phyloP scores from a whole-genome alignment of 805 yeast species.

The Hanseniaspora meyeri region DNA sequence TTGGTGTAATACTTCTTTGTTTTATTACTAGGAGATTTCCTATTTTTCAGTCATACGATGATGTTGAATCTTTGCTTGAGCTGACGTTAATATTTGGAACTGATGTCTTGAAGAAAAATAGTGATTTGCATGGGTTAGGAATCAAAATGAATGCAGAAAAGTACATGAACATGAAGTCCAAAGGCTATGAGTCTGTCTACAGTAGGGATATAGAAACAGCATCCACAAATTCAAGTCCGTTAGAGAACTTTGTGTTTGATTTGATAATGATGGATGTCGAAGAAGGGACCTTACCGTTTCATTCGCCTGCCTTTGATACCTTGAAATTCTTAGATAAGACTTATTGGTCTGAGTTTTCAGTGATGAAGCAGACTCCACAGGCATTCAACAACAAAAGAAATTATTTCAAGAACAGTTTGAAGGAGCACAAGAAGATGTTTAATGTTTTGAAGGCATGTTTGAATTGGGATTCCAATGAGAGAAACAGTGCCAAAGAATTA shows the following conservation, averaged over 20 bases:
- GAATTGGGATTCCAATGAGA: conserved; percentile 43
- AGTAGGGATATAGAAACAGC: conserved; percentile 15
- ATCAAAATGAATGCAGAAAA: conserved; percentile 40
- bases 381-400: conserved; percentile 21
- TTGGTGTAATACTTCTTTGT: conserved; percentile 76
- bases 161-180: conserved; percentile 8
- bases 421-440: conserved; percentile 34
- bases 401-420: conserved; percentile 27
- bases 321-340: conserved; percentile 33
- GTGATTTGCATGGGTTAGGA: conserved; percentile 77
- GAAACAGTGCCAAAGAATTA: conserved; percentile 48
- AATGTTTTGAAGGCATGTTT: conserved; percentile 47
- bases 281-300: conserved; percentile 52
- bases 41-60: conserved; percentile 86
- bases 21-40: conserved; percentile 74
- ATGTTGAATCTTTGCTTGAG: conserved; percentile 81
- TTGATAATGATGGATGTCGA: conserved; percentile 22
- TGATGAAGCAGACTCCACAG: conserved; percentile 15
- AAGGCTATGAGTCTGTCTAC: conserved; percentile 7
- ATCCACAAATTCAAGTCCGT: conserved; percentile 29
- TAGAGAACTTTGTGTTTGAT: conserved; percentile 35
- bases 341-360: conserved; percentile 1
- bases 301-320: conserved; percentile 61
- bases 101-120: conserved; percentile 58
- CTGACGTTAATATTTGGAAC: conserved; percentile 70